Evolutionary conservation across 805 yeast species (phyloP).

Genomic region (Pichia rugopelliculosa): DNA sequence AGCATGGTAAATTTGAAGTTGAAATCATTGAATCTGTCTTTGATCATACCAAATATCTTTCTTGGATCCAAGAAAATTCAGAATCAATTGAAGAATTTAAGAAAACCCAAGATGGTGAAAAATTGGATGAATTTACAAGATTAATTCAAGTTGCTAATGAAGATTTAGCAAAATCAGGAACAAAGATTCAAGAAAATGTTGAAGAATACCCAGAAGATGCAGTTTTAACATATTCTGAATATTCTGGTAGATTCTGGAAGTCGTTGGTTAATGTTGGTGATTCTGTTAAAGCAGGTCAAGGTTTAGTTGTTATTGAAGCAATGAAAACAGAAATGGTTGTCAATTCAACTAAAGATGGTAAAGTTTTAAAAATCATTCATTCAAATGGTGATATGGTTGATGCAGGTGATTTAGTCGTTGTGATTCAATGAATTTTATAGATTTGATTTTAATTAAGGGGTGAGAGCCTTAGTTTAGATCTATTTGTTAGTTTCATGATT

Average conservation of each 20-base stretch:
- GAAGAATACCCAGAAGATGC: conserved; percentile 72
- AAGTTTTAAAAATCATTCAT: conserved; percentile 65
- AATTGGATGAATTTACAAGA: conserved; percentile 76
- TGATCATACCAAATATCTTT: conserved; percentile 69
- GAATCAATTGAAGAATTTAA: conserved; percentile 67
- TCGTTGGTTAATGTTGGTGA: conserved; percentile 77
- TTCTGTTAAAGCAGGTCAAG: conserved; percentile 63
- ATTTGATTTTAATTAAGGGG: neutral
- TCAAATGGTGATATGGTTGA: conserved; percentile 94
- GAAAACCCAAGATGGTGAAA: conserved; percentile 66
- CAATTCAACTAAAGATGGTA: conserved; percentile 61
- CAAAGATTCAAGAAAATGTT: conserved; percentile 34
- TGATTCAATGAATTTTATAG: conserved; percentile 22
- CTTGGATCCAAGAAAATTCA: conserved; percentile 69
- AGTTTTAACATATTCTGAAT: conserved; percentile 83
- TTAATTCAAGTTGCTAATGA: conserved; percentile 76
- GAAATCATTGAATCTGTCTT: conserved; percentile 72
- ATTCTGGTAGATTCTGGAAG: conserved; percentile 97
- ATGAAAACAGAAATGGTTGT: conserved; percentile 98
- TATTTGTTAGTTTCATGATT: neutral
- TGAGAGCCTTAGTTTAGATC: conserved; percentile 2
- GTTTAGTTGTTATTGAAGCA: conserved; percentile 86
- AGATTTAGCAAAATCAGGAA: conserved; percentile 53
- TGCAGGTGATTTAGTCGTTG: conserved; percentile 92
- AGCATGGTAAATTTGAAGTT: conserved; percentile 73